Base-by-base conservation (phyloP, 1,284 basidiomycete species). In the Spongiforma sp. region DNA sequence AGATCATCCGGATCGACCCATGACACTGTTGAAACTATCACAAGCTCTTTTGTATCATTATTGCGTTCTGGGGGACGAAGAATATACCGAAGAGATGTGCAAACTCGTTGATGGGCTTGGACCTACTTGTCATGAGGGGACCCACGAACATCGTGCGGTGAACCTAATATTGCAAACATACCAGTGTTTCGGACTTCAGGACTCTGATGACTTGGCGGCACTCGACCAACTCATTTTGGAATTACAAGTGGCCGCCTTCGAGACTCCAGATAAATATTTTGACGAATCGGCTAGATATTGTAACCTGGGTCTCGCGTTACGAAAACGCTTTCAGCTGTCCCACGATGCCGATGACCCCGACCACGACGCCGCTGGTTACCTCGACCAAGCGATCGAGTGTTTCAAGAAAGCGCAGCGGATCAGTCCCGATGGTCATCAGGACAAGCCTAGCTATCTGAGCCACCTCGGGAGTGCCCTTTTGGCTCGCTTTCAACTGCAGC, bases 21-120 rank as follows among this genome's bases (percentile, higher is more conserved):
- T 48, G 34, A 67, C 65, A 24, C 36, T 68, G 24, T 32, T 69
- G 7, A n/a, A 60, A 12, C 60, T 69, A 5, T 52, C 60, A 5
- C 63, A 68, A 41, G 63, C 50, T 10, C 36, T 66, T 4, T 58
- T 69, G 30, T 57, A 48, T 32, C 59, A 19, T 24, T 64, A 39
- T 3, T 36, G 28, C 15, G 11, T 7, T 2, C 1, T 1, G 14
- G 59, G 46, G 12, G 2, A 2, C 7, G 26, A 50, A 15, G 21
- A 21, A 30, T 64, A 60, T 5, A 2, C 36, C 24, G 15, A 11
- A 21, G 32, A 37, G 28, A 14, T 46, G 7, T 6, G 21, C 1
- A 28, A 60, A n/a, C 37, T 52, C 15, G 34, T 62, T 4, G 8
- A 37, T 2, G 57, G 53, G 37, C 28, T 62, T 24, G 43, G 39